Percentiles rank a stretch among this genome's conserved stretches.
phyloP scores from a whole-genome alignment of 805 yeast species.

The Vanderwaltozyma verrucispora region DNA sequence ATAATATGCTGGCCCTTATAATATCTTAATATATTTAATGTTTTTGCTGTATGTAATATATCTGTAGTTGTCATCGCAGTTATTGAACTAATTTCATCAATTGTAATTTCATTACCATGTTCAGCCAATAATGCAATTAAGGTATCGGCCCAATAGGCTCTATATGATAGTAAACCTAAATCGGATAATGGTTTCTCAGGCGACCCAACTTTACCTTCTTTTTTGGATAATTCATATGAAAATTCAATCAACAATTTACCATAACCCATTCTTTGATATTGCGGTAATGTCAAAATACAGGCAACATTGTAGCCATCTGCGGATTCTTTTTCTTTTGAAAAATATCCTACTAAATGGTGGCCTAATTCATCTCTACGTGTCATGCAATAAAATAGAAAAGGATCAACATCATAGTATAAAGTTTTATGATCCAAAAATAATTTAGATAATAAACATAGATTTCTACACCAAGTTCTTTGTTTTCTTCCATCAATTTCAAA shows the following conservation, averaged over 20 bases:
- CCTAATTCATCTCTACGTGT: slow-evolving; percentile 82
- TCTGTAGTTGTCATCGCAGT: slow-evolving; percentile 97
- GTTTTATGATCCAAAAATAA: slow-evolving; percentile 93
- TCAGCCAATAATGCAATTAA: slow-evolving; percentile 66
- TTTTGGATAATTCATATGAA: slow-evolving; percentile 80
- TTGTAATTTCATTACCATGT: slow-evolving; percentile 54
- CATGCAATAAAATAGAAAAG: slow-evolving; percentile 94
- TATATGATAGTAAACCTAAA: slow-evolving; percentile 82
- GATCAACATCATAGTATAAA: slow-evolving; percentile 94
- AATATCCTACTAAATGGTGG: slow-evolving; percentile 92
- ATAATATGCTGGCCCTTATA: slow-evolving; percentile 94
- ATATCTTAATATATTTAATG: slow-evolving; percentile 79
- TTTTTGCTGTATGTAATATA: slow-evolving; percentile 85
- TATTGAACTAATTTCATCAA: slow-evolving; percentile 77
- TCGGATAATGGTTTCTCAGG: slow-evolving; percentile 97
- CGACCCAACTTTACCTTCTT: slow-evolving; percentile 85
- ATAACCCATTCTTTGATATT: slow-evolving; percentile 90
- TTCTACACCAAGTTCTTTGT: slow-evolving; percentile 96
- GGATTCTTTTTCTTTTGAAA: slow-evolving; percentile 93
- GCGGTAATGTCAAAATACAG: slow-evolving; percentile 91
- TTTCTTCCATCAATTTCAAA: slow-evolving; percentile 96
- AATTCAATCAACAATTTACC: slow-evolving; percentile 89
- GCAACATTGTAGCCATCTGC: slow-evolving; percentile 95
- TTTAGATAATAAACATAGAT: slow-evolving; percentile 81
- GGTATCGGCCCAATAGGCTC: slow-evolving; percentile 95